These are phyloP conservation scores for Macrocystidia cucumis DNA, from an alignment of 1,284 basidiomycete species.

Conservation along the genomic window DNA sequence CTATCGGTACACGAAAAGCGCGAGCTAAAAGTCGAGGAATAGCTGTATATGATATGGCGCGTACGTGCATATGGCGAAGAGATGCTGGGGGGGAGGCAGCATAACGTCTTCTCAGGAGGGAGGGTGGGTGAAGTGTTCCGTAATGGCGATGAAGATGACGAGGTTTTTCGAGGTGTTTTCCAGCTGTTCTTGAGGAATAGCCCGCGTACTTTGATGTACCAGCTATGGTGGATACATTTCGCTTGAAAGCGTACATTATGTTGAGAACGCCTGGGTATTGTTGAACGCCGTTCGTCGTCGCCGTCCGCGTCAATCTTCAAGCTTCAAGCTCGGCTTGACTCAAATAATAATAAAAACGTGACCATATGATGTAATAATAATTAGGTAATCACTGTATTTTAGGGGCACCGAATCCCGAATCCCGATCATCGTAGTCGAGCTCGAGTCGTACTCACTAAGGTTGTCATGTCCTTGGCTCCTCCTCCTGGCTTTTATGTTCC, in stretches of 20 bases:
- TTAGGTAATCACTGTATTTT: no score
- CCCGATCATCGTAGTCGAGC: no score
- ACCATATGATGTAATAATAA: no score
- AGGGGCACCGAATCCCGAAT: no score
- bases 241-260: slow-evolving; percentile 33
- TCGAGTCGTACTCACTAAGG: no score
- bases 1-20: slow-evolving; percentile 81
- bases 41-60: slow-evolving; percentile 76
- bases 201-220: slow-evolving; percentile 40
- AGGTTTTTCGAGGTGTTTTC: slow-evolving; percentile 22
- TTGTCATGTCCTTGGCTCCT: slow-evolving; percentile 29
- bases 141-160: slow-evolving; percentile 47
- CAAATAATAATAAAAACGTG: no score
- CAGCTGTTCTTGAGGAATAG: slow-evolving; percentile 37
- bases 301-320: no score
- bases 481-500: slow-evolving; percentile 69
- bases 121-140: slow-evolving; percentile 45
- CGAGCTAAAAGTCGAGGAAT: slow-evolving; percentile 78
- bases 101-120: slow-evolving; percentile 38
- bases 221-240: slow-evolving; percentile 28
- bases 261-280: no score
- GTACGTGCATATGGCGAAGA: slow-evolving; percentile 60
- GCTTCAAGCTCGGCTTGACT: no score
- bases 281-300: no score
- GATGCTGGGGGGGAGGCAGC: slow-evolving; percentile 29